A percentile compares a stretch with the other conserved stretches of the same genome.
phyloP scores from a whole-genome alignment of 495 filamentous ascomycete species.

The Podospora pseudopauciseta region DNA sequence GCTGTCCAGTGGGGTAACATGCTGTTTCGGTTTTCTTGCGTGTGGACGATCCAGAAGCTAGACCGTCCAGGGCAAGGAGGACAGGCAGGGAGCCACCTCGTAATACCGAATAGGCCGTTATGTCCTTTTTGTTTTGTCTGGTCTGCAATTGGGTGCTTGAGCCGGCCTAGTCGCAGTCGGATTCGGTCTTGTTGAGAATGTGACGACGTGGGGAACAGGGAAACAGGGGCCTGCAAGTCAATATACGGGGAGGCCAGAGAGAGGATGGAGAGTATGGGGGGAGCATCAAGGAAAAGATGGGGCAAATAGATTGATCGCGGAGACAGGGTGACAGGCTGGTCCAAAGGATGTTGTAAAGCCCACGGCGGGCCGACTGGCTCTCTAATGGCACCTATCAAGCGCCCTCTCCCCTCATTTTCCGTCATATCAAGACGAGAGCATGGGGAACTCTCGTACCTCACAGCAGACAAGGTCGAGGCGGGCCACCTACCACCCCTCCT shows the following conservation, averaged over 20 bases:
- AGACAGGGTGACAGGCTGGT: constrained; percentile 21
- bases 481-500: background rate
- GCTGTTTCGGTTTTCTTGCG: constrained; percentile 7
- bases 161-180: constrained; percentile 6
- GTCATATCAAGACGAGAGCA: background rate
- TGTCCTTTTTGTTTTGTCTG: background rate
- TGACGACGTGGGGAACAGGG: background rate
- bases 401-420: background rate
- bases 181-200: background rate
- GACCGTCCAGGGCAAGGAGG: background rate
- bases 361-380: constrained; percentile 16
- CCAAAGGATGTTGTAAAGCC: constrained; percentile 20
- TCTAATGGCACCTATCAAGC: background rate
- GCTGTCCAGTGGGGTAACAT: constrained; percentile 31
- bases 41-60: constrained; percentile 1
- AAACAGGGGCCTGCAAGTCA: constrained; percentile 25
- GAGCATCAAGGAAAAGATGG: constrained; percentile 27
- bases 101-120: constrained; percentile 13
- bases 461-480: background rate
- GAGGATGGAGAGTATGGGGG: constrained; percentile 19
- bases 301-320: constrained; percentile 33
- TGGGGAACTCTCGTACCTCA: background rate
- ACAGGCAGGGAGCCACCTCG: constrained; percentile 17
- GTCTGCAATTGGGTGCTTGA: constrained; percentile 4
- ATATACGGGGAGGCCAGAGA: constrained; percentile 22